phyloP scores from a whole-genome alignment of 1,139 yeast genomes.

The Petasospora fabianii region DNA sequence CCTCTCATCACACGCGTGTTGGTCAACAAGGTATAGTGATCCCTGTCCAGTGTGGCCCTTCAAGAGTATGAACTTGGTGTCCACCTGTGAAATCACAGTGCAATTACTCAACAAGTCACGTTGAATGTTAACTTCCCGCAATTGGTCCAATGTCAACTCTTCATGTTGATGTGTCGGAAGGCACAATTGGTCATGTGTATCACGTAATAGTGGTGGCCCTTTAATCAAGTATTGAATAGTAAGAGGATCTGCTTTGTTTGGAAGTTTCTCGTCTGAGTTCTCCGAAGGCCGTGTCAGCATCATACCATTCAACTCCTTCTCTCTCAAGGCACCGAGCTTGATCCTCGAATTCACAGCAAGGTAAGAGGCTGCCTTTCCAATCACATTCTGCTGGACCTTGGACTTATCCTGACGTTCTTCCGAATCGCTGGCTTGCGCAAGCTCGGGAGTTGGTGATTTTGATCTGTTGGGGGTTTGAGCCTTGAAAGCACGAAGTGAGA shows the following conservation, averaged over 20 bases:
- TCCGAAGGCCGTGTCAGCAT: not conserved
- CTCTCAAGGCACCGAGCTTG: slow-evolving; percentile 17
- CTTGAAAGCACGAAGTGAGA: not conserved
- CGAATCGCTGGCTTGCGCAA: too few species aligned
- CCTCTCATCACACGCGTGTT: slow-evolving; percentile 97
- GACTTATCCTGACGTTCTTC: too few species aligned
- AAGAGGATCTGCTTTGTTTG: not conserved
- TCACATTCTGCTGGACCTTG: too few species aligned
- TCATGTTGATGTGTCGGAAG: slow-evolving; percentile 1
- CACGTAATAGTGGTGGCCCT: slow-evolving; percentile 9
- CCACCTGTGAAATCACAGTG: slow-evolving; percentile 49
- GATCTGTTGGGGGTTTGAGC: not conserved
- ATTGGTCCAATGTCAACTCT: slow-evolving; percentile 6
- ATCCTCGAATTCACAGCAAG: slow-evolving; percentile 15
- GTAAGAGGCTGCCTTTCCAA: not conserved
- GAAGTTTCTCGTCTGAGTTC: not conserved
- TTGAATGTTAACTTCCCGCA: slow-evolving; percentile 13
- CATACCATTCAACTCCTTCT: slow-evolving; percentile 20
- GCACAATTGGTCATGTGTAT: not conserved
- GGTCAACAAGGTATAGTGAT: slow-evolving; percentile 83
- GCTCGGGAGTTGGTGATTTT: not conserved
- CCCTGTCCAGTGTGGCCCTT: slow-evolving; percentile 38
- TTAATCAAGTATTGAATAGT: slow-evolving; percentile 8
- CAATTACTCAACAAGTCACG: slow-evolving; percentile 23
- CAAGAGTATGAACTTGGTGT: slow-evolving; percentile 62